These are phyloP conservation scores for Collybia mongolica DNA, from an alignment of 768 basidiomycete genomes.

Conservation along the genomic window DNA sequence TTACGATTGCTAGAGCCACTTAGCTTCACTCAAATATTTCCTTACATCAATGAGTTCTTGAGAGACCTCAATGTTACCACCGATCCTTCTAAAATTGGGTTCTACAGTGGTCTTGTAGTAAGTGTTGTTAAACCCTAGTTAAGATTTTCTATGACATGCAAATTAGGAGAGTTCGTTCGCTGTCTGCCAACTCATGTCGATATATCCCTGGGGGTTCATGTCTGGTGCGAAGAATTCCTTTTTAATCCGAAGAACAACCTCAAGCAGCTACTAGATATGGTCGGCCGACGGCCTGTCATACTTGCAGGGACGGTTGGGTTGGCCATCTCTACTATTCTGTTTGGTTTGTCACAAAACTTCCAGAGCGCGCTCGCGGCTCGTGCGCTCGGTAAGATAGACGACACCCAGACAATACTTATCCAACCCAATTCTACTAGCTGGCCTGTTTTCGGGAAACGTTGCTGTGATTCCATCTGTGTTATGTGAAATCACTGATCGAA, in stretches of 20 bases:
- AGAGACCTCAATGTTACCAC: slow-evolving; percentile 49
- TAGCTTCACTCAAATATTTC: slow-evolving; percentile 62
- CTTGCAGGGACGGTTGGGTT: slow-evolving; percentile 49
- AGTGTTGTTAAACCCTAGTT: slow-evolving; percentile 15
- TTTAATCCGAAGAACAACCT: slow-evolving; percentile 1
- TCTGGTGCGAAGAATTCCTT: slow-evolving; percentile 35
- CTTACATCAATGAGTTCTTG: slow-evolving; percentile 70
- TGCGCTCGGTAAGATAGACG: slow-evolving; percentile 37
- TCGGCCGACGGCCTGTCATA: slow-evolving; percentile 64
- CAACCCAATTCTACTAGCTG: slow-evolving; percentile 34
- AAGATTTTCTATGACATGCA: neutral
- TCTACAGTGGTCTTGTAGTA: slow-evolving; percentile 67
- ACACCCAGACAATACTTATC: neutral
- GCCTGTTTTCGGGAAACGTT: slow-evolving; percentile 58
- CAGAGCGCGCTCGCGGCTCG: slow-evolving; percentile 42
- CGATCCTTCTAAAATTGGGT: slow-evolving; percentile 56
- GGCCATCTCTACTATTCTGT: slow-evolving; percentile 43
- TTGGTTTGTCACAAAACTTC: slow-evolving; percentile 58
- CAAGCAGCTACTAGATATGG: slow-evolving; percentile 34
- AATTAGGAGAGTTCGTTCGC: slow-evolving; percentile 60
- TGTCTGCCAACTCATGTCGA: slow-evolving; percentile 52
- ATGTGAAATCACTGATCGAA: slow-evolving; percentile 58
- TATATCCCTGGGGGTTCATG: slow-evolving; percentile 59
- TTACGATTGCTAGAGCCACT: slow-evolving; percentile 58
- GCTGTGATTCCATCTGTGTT: slow-evolving; percentile 60